Percentiles rank a stretch among this genome's conserved stretches.
phyloP scores from a whole-genome alignment of 495 filamentous ascomycete genomes.

The Niebla homalea region DNA sequence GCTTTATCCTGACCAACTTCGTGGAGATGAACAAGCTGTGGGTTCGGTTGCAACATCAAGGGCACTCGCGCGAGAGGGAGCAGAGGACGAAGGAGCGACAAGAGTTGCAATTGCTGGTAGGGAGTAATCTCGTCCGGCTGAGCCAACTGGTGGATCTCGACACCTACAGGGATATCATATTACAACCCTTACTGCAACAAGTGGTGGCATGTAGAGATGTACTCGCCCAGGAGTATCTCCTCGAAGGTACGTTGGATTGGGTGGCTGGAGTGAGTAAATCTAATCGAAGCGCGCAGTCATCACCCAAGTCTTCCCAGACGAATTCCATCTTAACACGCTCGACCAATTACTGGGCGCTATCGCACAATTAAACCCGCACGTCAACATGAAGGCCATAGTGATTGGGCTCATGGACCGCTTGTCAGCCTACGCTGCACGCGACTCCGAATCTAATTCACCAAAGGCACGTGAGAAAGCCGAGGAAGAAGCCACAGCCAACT shows the following conservation, averaged over 20 bases:
- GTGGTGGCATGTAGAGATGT: slow-evolving; percentile 97
- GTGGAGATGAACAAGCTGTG: slow-evolving; percentile 99
- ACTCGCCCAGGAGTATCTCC: slow-evolving; percentile 88
- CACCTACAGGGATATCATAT: slow-evolving; percentile 78
- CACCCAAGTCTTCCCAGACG: slow-evolving; percentile 97
- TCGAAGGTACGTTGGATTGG: slow-evolving; percentile 49
- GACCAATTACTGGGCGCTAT: slow-evolving; percentile 89
- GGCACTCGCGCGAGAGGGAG: slow-evolving; percentile 87
- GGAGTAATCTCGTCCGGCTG: slow-evolving; percentile 85
- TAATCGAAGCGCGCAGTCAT: slow-evolving; percentile 45
- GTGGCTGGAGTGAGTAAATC: not conserved
- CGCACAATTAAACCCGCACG: slow-evolving; percentile 80
- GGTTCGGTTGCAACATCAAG: slow-evolving; percentile 95
- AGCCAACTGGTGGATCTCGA: slow-evolving; percentile 94
- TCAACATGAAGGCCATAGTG: slow-evolving; percentile 95
- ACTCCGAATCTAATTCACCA: slow-evolving; percentile 60
- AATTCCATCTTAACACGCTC: slow-evolving; percentile 91
- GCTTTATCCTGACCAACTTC: slow-evolving; percentile 94
- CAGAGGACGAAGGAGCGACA: slow-evolving; percentile 85
- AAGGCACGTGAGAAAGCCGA: slow-evolving; percentile 66
- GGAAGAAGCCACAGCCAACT: slow-evolving; percentile 62
- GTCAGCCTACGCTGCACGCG: slow-evolving; percentile 80
- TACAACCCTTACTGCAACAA: slow-evolving; percentile 83
- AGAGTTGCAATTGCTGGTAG: slow-evolving; percentile 88
- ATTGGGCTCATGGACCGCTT: slow-evolving; percentile 95